Evolutionary conservation across 176 grass and related monocot genomes (phyloP), one percentile per base, ranked within the genome.

Genomic region (Juncus effusus): DNA sequence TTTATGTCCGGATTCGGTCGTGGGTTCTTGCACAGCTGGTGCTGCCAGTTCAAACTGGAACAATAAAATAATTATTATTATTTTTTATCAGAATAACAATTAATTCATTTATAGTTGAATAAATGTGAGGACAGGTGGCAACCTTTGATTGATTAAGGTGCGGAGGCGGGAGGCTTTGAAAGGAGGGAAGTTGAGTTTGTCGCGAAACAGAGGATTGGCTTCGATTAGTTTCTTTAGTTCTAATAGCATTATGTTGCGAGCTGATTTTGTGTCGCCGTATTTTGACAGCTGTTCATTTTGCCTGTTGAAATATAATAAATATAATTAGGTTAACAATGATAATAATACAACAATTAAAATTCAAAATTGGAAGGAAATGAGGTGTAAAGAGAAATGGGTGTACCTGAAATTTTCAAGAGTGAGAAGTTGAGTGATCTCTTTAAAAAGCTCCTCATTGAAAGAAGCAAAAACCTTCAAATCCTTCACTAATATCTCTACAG

Each of bases 121-220:
- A 51, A 36, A 39, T 3, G 61, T 78, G 74, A 6, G 14, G 62
- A 55, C 39, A 40, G 9, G 53, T 56, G 19, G 1, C 19, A 28
- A 97, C 94, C 95, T 99, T 82, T 99, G 95, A 83, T 99, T 99
- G 64, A 99, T 99, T 79, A 99, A 83, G 28, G 95, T 99, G 10
- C 95, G 95, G 62, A 99, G 67, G 49, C 95, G 85, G 1, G 95
- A 99, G 69, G 86, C 81, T 78, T 99, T 99, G 75, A 99, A 99
- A 63, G 89, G 75, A 15, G 95, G 95, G 57, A 99, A 99, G 80
- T 85, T 83, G 45, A 99, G 79, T 76, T 99, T 99, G 76, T 99
- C 95, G 36, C 95, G 85, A 62, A 99, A 99, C 16, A 99, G 55
- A 41, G 95, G 94, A 67, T 99, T 99, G 2, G 89, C 94, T 65